phyloP scores from a whole-genome alignment of 2,329 filamentous ascomycete genomes.

The Aphanocladium album region DNA sequence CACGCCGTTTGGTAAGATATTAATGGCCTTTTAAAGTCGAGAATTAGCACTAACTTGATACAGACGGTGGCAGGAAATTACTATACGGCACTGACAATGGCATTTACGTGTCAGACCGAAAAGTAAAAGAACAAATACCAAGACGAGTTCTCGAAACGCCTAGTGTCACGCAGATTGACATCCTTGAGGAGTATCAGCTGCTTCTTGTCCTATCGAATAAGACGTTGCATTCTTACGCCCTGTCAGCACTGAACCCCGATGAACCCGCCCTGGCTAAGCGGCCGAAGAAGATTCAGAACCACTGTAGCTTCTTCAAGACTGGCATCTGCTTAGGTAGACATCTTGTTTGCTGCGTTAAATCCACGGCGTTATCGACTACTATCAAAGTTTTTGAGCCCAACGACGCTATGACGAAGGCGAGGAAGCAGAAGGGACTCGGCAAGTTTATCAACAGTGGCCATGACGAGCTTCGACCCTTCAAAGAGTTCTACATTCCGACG shows the following conservation, averaged over 20 bases:
- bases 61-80: slow-evolving; percentile 90
- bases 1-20: slow-evolving; percentile 73
- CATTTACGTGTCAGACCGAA: slow-evolving; percentile 87
- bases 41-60: slow-evolving; percentile 18
- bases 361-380: slow-evolving; percentile 84
- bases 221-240: slow-evolving; percentile 81
- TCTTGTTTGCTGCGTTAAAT: slow-evolving; percentile 94
- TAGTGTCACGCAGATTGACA: slow-evolving; percentile 90
- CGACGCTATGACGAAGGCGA: slow-evolving; percentile 86
- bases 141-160: slow-evolving; percentile 80
- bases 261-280: slow-evolving; percentile 77
- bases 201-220: slow-evolving; percentile 90
- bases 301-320: slow-evolving; percentile 97
- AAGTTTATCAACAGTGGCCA: slow-evolving; percentile 94
- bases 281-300: slow-evolving; percentile 92
- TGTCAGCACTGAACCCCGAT: slow-evolving; percentile 79
- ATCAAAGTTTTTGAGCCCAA: slow-evolving; percentile 99
- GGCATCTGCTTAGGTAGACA: slow-evolving; percentile 93
- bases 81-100: slow-evolving; percentile 93
- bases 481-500: slow-evolving; percentile 98
- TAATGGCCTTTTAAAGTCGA: neutral
- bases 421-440: slow-evolving; percentile 90
- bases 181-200: slow-evolving; percentile 90
- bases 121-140: slow-evolving; percentile 76
- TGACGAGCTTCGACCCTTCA: slow-evolving; percentile 93